These are phyloP conservation scores for Jacaranda mimosifolia DNA, from an alignment of 257 asterid species.

Conservation along the genomic window DNA sequence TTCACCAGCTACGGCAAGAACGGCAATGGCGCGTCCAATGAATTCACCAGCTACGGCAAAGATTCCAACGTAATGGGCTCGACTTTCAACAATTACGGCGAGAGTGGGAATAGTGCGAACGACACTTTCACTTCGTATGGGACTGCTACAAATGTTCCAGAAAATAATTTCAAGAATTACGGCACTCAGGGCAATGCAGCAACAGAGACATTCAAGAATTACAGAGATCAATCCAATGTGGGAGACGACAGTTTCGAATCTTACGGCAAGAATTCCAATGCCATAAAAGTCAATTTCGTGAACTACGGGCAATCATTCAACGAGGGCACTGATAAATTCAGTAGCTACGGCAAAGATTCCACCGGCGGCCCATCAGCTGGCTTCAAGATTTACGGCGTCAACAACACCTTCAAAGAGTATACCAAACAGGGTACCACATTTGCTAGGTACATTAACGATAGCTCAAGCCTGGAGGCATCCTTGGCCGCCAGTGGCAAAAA, in stretches of 20 bases:
- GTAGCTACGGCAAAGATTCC: constrained; percentile 59
- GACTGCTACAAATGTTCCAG: constrained; percentile 57
- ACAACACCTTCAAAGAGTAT: constrained; percentile 76
- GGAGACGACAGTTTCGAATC: constrained; percentile 79
- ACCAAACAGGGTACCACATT: constrained; percentile 56
- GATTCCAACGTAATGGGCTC: constrained; percentile 74
- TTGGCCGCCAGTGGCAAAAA: constrained; percentile 43
- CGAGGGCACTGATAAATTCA: constrained; percentile 83
- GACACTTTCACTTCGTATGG: constrained; percentile 77
- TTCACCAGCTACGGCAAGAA: constrained; percentile 79
- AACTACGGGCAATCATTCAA: constrained; percentile 80
- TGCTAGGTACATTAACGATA: constrained; percentile 56
- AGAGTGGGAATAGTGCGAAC: constrained; percentile 53
- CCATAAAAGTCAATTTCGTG: constrained; percentile 48
- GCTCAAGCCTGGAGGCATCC: constrained; percentile 35
- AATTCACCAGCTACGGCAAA: constrained; percentile 67
- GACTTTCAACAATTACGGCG: constrained; percentile 71
- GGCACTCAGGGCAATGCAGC: constrained; percentile 68
- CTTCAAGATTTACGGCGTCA: constrained; percentile 70
- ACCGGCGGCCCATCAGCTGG: constrained; percentile 30
- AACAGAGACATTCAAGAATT: constrained; percentile 60
- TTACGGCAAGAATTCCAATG: constrained; percentile 66
- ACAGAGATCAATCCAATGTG: constrained; percentile 79
- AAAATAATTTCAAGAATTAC: constrained; percentile 66
- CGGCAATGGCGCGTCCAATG: constrained; percentile 67